phyloP scores from a whole-genome alignment of 345 rosid genomes.

The Diplotaxis tenuifolia region DNA sequence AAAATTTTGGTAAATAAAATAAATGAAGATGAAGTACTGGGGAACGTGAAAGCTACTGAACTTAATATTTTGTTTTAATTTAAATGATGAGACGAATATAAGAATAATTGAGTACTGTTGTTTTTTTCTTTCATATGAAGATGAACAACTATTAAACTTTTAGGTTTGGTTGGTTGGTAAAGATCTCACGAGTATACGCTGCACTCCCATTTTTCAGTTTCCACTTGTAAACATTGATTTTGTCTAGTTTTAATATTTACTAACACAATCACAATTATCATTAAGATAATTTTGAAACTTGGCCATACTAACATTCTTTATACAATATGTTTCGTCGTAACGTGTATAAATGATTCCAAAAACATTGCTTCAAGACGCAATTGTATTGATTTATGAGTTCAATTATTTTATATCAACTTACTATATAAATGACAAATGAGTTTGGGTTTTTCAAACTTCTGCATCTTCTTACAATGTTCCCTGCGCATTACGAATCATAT shows the following conservation, averaged over 20 bases:
- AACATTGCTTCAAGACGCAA: constrained; percentile 7
- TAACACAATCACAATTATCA: neutral
- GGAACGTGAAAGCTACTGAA: neutral
- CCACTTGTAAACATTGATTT: neutral
- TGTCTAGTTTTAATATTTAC: neutral
- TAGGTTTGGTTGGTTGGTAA: neutral
- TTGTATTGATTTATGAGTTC: neutral
- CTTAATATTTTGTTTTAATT: neutral
- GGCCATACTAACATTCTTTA: neutral
- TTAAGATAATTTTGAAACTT: neutral
- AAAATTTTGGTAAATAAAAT: neutral
- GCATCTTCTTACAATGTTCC: neutral
- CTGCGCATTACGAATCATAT: neutral
- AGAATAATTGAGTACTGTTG: neutral
- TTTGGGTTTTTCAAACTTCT: neutral
- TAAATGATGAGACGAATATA: neutral
- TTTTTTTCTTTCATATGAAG: neutral
- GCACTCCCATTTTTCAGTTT: neutral
- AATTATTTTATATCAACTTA: neutral
- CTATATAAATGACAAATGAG: constrained; percentile 6
- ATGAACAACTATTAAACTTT: neutral
- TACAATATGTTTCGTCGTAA: neutral
- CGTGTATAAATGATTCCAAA: neutral
- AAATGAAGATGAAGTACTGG: neutral
- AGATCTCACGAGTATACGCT: constrained; percentile 3